phyloP scores from a whole-genome alignment of 768 basidiomycete species.

The Lentinula guzmanii region DNA sequence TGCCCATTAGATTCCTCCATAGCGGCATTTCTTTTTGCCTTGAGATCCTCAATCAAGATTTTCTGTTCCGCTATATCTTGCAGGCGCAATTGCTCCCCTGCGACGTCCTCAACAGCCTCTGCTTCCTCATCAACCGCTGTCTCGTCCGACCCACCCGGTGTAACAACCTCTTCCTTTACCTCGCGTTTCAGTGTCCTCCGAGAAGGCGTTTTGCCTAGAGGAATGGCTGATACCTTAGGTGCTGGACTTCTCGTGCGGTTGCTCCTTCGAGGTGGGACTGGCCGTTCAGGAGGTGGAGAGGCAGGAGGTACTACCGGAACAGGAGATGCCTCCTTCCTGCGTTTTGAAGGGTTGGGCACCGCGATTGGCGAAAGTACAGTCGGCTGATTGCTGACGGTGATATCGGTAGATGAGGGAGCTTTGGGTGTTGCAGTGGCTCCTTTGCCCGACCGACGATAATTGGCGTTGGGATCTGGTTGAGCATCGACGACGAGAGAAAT shows the following conservation, averaged over 20 bases:
- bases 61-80: conserved; percentile 76
- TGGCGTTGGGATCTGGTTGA: conserved; percentile 67
- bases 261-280: conserved; percentile 25
- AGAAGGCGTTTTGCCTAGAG: conserved; percentile 29
- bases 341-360: conserved; percentile 48
- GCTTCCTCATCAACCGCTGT: conserved; percentile 62
- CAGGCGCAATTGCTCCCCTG: conserved; percentile 55
- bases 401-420: conserved; percentile 15
- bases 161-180: conserved; percentile 28
- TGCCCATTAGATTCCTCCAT: conserved; percentile 11
- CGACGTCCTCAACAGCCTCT: conserved; percentile 48
- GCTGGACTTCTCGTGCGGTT: conserved; percentile 37
- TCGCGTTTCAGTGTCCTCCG: conserved; percentile 26
- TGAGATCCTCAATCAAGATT: conserved; percentile 68
- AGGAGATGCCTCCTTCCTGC: conserved; percentile 56
- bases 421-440: conserved; percentile 19
- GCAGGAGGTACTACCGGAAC: conserved; percentile 36
- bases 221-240: conserved; percentile 25
- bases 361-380: conserved; percentile 28
- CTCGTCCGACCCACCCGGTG: conserved; percentile 54
- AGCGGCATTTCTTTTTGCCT: conserved; percentile 47
- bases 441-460: conserved; percentile 69
- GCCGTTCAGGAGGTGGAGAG: conserved; percentile 34
- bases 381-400: conserved; percentile 20
- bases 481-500: conserved; percentile 66